Conservation (phyloP, 2,329 filamentous ascomycete genomes). For the Lachnellula arida region DNA sequence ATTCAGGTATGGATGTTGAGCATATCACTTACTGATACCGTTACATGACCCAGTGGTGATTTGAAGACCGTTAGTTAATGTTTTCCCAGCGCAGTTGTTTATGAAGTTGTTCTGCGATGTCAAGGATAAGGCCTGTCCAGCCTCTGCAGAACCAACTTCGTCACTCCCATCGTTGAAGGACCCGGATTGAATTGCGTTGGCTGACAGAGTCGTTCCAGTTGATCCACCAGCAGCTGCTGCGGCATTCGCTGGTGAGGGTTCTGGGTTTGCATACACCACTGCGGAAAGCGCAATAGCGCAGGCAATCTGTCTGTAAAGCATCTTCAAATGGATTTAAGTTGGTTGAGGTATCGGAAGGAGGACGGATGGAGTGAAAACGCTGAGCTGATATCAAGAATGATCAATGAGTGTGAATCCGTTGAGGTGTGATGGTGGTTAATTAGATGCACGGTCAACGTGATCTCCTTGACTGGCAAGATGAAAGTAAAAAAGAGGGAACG, state of each 20-base stretch:
- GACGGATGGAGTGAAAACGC: constrained; percentile 6
- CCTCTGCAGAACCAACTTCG: constrained; percentile 14
- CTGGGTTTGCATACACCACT: constrained; percentile 18
- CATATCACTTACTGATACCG: constrained; percentile 22
- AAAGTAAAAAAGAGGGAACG: constrained; percentile 26
- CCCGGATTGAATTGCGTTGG: constrained; percentile 16
- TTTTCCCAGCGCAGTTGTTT: constrained; percentile 31
- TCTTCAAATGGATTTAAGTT: constrained; percentile 15
- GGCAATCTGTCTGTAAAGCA: constrained; percentile 26
- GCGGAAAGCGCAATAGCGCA: constrained; percentile 22
- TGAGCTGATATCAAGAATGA: constrained; percentile 16
- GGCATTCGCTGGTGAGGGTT: constrained; percentile 4
- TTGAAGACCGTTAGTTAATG: constrained; percentile 56
- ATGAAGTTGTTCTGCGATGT: constrained; percentile 29
- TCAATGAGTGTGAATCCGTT: constrained; percentile 29
- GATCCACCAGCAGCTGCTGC: not conserved
- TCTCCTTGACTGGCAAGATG: constrained; percentile 33
- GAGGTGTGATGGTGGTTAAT: constrained; percentile 28
- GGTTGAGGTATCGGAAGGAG: not conserved
- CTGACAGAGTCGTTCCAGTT: constrained; percentile 5
- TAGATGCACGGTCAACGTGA: constrained; percentile 35
- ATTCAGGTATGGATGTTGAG: not conserved
- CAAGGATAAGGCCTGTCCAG: constrained; percentile 17
- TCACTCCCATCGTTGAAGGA: constrained; percentile 18
- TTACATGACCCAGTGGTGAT: constrained; percentile 57